Conservation (phyloP, 1,284 basidiomycete genomes). For the Ceratobasidium sp. region DNA sequence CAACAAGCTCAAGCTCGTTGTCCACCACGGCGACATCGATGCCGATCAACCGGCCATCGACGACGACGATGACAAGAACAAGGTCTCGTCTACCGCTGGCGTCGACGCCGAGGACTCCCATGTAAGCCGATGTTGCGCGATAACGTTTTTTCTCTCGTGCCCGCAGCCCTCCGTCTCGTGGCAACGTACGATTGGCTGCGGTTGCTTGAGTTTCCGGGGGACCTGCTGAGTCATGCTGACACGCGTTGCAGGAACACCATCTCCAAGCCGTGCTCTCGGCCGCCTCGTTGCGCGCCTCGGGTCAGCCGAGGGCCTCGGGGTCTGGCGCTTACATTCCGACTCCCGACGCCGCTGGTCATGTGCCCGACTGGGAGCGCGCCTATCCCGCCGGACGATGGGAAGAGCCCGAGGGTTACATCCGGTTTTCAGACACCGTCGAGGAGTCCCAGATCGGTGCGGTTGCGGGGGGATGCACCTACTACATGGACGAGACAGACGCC, state of each 20-base stretch:
- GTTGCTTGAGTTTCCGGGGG: constrained; percentile 60
- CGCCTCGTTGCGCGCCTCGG: constrained; percentile 60
- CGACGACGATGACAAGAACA: constrained; percentile 82
- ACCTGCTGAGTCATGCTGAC: constrained; percentile 64
- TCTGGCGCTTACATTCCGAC: constrained; percentile 83
- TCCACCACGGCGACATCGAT: constrained; percentile 79
- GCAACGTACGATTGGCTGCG: constrained; percentile 57
- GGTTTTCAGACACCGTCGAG: constrained; percentile 88
- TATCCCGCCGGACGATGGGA: constrained; percentile 75
- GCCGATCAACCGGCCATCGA: constrained; percentile 75
- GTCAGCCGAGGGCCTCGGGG: constrained; percentile 41
- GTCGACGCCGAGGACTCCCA: constrained; percentile 89
- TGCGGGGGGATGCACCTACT: constrained; percentile 78
- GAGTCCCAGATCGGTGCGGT: constrained; percentile 68
- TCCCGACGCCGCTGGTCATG: constrained; percentile 84
- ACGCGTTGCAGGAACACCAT: constrained; percentile 80
- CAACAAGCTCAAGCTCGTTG: constrained; percentile 87
- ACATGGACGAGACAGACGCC: constrained; percentile 95
- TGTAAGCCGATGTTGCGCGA: constrained; percentile 59
- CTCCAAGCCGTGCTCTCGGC: constrained; percentile 84
- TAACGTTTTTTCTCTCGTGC: constrained; percentile 47
- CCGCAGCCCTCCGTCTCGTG: constrained; percentile 53
- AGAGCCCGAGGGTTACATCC: constrained; percentile 81
- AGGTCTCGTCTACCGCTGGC: constrained; percentile 66
- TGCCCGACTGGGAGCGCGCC: constrained; percentile 74